These are phyloP conservation scores for Intubia oerlemansii DNA, from an alignment of 2,329 filamentous ascomycete species.

Conservation along the genomic window DNA sequence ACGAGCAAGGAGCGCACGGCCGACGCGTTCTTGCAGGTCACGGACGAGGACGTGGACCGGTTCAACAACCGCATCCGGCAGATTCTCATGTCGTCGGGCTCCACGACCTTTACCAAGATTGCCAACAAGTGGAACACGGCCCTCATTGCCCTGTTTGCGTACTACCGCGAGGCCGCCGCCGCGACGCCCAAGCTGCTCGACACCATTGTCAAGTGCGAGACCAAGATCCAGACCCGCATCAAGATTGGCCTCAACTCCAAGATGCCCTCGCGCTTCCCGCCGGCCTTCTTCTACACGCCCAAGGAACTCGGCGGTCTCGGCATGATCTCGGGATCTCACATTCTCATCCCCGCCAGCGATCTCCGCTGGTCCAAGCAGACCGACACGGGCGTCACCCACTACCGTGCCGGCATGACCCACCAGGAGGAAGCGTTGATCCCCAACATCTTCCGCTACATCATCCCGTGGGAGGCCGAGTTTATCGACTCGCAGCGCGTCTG, in stretches of 20 bases:
- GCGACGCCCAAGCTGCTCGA: conserved; percentile 87
- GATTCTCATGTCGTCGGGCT: conserved; percentile 98
- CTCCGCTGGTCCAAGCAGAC: conserved; percentile 98
- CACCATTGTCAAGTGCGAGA: conserved; percentile 98
- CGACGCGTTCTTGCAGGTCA: conserved; percentile 92
- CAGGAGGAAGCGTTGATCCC: conserved; percentile 95
- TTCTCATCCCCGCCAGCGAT: conserved; percentile 89
- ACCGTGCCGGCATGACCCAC: conserved; percentile 92
- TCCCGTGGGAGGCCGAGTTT: conserved; percentile 97
- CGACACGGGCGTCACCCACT: conserved; percentile 90
- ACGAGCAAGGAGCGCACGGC: conserved; percentile 92
- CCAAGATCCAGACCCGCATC: conserved; percentile 95
- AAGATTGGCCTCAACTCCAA: conserved; percentile 98
- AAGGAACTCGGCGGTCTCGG: conserved; percentile 93
- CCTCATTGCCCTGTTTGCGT: conserved; percentile 90
- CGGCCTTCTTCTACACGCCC: conserved; percentile 94
- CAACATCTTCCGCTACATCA: conserved; percentile 98
- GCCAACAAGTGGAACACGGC: conserved; percentile 99
- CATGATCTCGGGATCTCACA: conserved; percentile 98
- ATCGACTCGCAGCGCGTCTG: conserved; percentile 97
- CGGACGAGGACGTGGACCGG: conserved; percentile 92
- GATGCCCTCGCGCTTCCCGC: conserved; percentile 97
- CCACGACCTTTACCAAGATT: conserved; percentile 97
- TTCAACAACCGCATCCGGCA: conserved; percentile 98
- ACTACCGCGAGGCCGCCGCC: conserved; percentile 93